phyloP scores from a whole-genome alignment of 2,329 filamentous ascomycete genomes.

The Pseudogymnoascus sp. region DNA sequence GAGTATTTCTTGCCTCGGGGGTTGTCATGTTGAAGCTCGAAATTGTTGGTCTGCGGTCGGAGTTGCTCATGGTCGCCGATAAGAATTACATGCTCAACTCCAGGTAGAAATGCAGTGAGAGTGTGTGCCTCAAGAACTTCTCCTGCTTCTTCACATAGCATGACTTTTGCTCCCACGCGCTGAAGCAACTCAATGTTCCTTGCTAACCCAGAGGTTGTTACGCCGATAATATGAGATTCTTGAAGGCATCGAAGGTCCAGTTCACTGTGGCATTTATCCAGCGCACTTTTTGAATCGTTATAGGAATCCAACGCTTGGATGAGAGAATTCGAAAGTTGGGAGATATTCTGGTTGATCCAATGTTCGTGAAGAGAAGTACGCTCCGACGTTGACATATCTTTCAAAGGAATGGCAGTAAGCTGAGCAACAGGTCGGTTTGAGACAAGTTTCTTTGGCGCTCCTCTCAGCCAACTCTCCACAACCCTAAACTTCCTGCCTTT shows the following conservation, averaged over 20 bases:
- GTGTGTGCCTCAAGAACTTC: conserved; percentile 33
- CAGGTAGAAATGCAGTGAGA: conserved; percentile 32
- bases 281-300: conserved; percentile 14
- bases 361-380: conserved; percentile 15
- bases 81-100: conserved; percentile 30
- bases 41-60: conserved; percentile 27
- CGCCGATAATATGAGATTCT: conserved; percentile 14
- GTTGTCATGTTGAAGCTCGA: conserved; percentile 13
- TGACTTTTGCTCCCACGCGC: conserved; percentile 28
- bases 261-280: conserved; percentile 18
- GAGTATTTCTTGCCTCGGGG: conserved; percentile 26
- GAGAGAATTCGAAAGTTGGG: conserved; percentile 17
- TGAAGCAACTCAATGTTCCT: conserved; percentile 34
- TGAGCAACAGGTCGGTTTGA: conserved; percentile 16
- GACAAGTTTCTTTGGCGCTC: conserved; percentile 16
- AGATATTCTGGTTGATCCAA: conserved; percentile 15
- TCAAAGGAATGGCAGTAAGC: conserved; percentile 16
- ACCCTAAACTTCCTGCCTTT: conserved; percentile 17
- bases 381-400: conserved; percentile 16
- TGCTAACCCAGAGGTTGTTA: conserved; percentile 28
- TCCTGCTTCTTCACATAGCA: conserved; percentile 33
- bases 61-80: conserved; percentile 38
- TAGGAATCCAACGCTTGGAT: conserved; percentile 16
- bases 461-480: conserved; percentile 19
- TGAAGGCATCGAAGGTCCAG: conserved; percentile 18